Evolutionary conservation across 2,329 filamentous ascomycete genomes (phyloP), one percentile per base, ranked within the genome.

Genomic region (Corinectria fuckeliana): DNA sequence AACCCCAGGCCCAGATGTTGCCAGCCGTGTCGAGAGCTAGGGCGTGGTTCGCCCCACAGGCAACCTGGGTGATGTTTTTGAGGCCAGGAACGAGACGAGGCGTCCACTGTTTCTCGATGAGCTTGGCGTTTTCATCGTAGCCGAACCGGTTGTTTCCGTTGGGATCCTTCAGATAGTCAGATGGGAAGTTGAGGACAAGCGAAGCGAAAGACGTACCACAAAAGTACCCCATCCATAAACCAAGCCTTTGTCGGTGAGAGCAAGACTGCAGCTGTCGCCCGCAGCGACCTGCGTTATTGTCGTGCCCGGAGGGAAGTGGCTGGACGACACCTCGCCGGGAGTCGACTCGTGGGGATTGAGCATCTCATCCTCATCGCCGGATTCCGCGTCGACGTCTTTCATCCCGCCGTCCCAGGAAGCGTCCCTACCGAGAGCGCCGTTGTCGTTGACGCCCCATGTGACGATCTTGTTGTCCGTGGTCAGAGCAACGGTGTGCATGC

Each of bases 391-490:
- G 9, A 78, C 74, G 45, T 85, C 82, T 44, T 82, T 78, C 32
- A 80, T 70, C 23, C 84, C 85, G 28, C 86, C 87, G 3, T 86
- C 82, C 80, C 86, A 88, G 3, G 79, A 76, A 80, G 57, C 92
- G 68, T 89, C 83, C 69, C 91, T 84, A 30, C 91, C 91, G 30
- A 94, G 82, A 1, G 91, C 90, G 60, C 88, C 87, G 69, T 91
- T 86, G 72, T 93, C 91, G 72, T 93, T 93, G 64, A 93, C 90
- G 58, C 91, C 91, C 91, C 91, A 94, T 16, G 89, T 92, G 39
- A 91, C 78, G 66, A 93, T 88, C 75, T 86, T 87, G 78, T 91
- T 91, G 74, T 93, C 87, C 65, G 86, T 81, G 39, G 91, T 93
- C 48, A 93, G 77, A 1, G 88, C 90, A 60, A 90, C 79, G 48